Base-by-base conservation (phyloP, 371 early-diverging fungal genomes). In the Mortierella sp. region DNA sequence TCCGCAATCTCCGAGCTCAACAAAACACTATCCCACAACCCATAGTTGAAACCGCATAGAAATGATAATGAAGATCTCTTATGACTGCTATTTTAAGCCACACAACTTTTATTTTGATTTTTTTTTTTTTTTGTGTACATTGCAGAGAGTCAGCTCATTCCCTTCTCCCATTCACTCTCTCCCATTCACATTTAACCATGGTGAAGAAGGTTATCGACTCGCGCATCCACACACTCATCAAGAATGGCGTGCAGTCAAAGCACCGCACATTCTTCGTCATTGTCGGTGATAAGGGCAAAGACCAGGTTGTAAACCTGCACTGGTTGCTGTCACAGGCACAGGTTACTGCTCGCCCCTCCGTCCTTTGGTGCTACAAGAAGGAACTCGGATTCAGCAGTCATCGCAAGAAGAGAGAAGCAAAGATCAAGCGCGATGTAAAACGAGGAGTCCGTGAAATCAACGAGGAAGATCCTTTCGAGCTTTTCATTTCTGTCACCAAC, bases 301-400 rank as follows among this genome's bases (percentile, higher is more conserved):
- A 99, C 84, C 98, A 98, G 89, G 92, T 98, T 59, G 97, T 97
- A 51, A 97, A 98, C 72, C 88, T 99, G 68, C 98, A 99, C 85
- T 97, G 95, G 93, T 89, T 99, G 73, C 87, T 98, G 26, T 93
- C 97, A 19, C 98, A 99, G 87, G 95, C 96, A 15, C 91, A 95
- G 68, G 96, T 97, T 17, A 87, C 95, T 3, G 88, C 94, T 10
- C 88, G 97, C 15, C 98, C 99, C 22, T 94, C 93, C 12, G 98
- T 99, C 31, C 90, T 99, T 26, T 99, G 99, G 99, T 98, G 98
- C 83, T 99, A 99, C 89, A 98, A 99, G 83, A 99, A 98, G 85
- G 98, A 98, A 1, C 90, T 99, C 6, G 97, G 97, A 9, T 98
- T 98, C 79, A 95, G 90, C 57, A 93, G 93, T 77, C 95, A 98